A percentile compares a stretch with the other conserved stretches of the same genome.
Evolutionary conservation across 495 filamentous ascomycete genomes (phyloP).

Genomic region (Evansstolkia leycettana): DNA sequence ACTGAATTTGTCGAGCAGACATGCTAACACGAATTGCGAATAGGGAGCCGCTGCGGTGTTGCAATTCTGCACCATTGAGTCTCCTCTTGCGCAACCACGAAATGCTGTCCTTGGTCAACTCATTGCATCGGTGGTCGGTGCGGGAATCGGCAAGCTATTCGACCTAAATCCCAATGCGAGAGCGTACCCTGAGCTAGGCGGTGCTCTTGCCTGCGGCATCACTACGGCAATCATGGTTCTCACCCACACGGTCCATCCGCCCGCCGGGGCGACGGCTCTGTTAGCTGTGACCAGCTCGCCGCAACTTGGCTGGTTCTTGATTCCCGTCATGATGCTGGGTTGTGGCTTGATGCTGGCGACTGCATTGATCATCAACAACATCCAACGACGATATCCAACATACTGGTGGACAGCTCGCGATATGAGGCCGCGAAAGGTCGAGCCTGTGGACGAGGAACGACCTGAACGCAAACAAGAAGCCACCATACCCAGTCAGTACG

Average conservation of each 20-base stretch:
- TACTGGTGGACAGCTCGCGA: slow-evolving; percentile 53
- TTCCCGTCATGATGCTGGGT: slow-evolving; percentile 56
- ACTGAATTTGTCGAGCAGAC: not conserved
- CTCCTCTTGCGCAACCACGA: slow-evolving; percentile 74
- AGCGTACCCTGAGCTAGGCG: slow-evolving; percentile 50
- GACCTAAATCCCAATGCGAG: slow-evolving; percentile 34
- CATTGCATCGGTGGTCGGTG: slow-evolving; percentile 53
- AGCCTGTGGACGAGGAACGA: slow-evolving; percentile 13
- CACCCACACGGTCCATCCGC: slow-evolving; percentile 74
- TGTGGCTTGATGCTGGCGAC: slow-evolving; percentile 50
- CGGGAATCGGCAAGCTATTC: slow-evolving; percentile 63
- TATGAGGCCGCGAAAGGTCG: slow-evolving; percentile 6
- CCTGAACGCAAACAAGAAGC: slow-evolving; percentile 7
- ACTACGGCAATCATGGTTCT: slow-evolving; percentile 62
- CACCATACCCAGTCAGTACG: slow-evolving; percentile 11
- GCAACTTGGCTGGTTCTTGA: slow-evolving; percentile 59
- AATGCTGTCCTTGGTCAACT: slow-evolving; percentile 63
- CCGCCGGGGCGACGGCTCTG: slow-evolving; percentile 78
- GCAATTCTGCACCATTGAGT: slow-evolving; percentile 61
- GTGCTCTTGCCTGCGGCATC: slow-evolving; percentile 54
- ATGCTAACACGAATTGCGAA: not conserved
- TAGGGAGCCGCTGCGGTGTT: slow-evolving; percentile 72
- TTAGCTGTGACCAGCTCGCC: slow-evolving; percentile 56
- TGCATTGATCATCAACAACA: slow-evolving; percentile 63
- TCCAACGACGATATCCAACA: slow-evolving; percentile 60